Evolutionary conservation across 139 green algal species (phyloP).

Genomic region (Zygnema circumcarinatum): DNA sequence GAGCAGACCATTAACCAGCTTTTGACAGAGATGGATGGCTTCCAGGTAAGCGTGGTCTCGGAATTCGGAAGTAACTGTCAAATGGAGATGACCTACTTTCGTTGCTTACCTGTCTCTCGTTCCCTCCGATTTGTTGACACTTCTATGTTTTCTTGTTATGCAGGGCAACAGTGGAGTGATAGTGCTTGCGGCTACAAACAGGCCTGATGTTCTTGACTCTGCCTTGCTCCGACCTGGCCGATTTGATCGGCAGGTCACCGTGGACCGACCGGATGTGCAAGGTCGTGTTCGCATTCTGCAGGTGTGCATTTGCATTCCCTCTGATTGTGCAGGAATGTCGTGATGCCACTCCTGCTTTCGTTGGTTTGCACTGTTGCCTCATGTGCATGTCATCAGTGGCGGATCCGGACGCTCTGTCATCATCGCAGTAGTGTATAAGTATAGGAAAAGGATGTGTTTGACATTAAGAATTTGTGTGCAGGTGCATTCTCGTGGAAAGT

Average conservation of each 20-base stretch:
- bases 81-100: too few relatives aligned
- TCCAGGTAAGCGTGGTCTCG: slow-evolving; percentile 43
- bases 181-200: slow-evolving; percentile 97
- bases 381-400: too few relatives aligned
- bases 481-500: slow-evolving; percentile 69
- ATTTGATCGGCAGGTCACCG: slow-evolving; percentile 90
- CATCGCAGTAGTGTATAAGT: too few relatives aligned
- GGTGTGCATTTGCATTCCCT: slow-evolving; percentile 39
- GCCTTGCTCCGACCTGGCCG: slow-evolving; percentile 91
- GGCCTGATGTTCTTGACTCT: slow-evolving; percentile 97
- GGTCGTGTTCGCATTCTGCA: slow-evolving; percentile 66
- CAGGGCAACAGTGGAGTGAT: slow-evolving; percentile 88
- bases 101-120: too few relatives aligned
- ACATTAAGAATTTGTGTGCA: too few relatives aligned
- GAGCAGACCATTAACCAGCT: slow-evolving; percentile 99
- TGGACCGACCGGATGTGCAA: slow-evolving; percentile 69
- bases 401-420: too few relatives aligned
- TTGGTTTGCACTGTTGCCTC: slow-evolving; percentile 19
- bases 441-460: too few relatives aligned
- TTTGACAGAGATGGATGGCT: slow-evolving; percentile 78
- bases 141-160: neutral
- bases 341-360: slow-evolving; percentile 1
- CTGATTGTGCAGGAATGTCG: slow-evolving; percentile 2
- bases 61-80: neutral
- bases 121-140: too few relatives aligned